These are phyloP conservation scores for Camellia sinensis DNA, from an alignment of 148 eudicot genomes.

Conservation along the genomic window DNA sequence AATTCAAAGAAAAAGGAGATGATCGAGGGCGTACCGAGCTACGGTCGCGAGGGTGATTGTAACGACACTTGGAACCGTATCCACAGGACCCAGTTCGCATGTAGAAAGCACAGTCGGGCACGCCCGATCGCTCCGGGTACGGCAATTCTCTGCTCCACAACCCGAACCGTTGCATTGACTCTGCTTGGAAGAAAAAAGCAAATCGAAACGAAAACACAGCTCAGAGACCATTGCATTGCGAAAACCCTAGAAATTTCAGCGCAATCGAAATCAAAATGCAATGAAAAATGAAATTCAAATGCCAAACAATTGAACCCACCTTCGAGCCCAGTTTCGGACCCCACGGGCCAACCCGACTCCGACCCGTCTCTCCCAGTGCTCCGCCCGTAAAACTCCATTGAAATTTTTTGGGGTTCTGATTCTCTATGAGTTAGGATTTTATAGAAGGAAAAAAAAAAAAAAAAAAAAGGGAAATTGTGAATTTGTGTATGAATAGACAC, in stretches of 20 bases:
- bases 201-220: neutral
- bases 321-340: constrained; percentile 34
- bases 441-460: neutral
- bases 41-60: constrained; percentile 81
- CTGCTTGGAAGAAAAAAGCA: constrained; percentile 14
- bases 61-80: constrained; percentile 69
- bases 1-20: neutral
- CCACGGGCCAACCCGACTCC: constrained; percentile 24
- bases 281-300: constrained; percentile 17
- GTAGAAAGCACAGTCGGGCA: constrained; percentile 65
- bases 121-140: constrained; percentile 77
- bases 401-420: neutral
- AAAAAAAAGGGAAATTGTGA: neutral
- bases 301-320: constrained; percentile 27
- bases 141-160: constrained; percentile 41
- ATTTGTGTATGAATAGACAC: too few species aligned
- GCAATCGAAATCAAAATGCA: constrained; percentile 12
- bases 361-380: constrained; percentile 21
- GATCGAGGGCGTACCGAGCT: constrained; percentile 39
- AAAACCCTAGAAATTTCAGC: constrained; percentile 26
- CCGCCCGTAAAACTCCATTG: constrained; percentile 53
- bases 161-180: constrained; percentile 46
- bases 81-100: constrained; percentile 78
- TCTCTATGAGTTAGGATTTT: neutral
- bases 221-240: constrained; percentile 2